phyloP scores from a whole-genome alignment of 2,329 filamentous ascomycete species.

The Colletotrichum trifolii region DNA sequence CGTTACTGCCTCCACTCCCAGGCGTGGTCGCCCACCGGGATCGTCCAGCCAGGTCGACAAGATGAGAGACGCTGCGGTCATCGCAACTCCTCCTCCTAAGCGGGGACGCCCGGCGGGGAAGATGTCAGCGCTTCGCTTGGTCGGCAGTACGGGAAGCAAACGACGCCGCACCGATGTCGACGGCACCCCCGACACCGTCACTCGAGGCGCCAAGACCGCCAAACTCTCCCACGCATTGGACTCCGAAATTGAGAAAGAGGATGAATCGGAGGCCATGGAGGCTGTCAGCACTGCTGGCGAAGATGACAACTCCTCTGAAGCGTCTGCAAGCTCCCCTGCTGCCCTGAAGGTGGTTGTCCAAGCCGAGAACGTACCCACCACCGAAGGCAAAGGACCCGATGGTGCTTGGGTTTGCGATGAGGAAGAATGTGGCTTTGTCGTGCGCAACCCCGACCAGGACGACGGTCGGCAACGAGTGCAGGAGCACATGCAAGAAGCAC shows the following conservation, averaged over 20 bases:
- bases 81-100: constrained; percentile 24
- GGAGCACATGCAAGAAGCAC: constrained; percentile 67
- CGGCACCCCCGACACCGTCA: constrained; percentile 51
- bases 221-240: constrained; percentile 49
- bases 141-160: constrained; percentile 48
- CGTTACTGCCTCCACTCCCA: too few relatives aligned
- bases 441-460: constrained; percentile 69
- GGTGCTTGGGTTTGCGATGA: constrained; percentile 75
- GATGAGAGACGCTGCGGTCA: too few relatives aligned
- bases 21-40: too few relatives aligned
- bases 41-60: too few relatives aligned
- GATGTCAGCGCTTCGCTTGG: constrained; percentile 56
- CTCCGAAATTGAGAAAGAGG: constrained; percentile 41
- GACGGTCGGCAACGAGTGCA: constrained; percentile 67
- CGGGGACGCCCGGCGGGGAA: constrained; percentile 54
- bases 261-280: constrained; percentile 44
- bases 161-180: constrained; percentile 56
- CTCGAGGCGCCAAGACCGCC: constrained; percentile 46
- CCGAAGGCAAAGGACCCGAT: constrained; percentile 63
- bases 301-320: constrained; percentile 38
- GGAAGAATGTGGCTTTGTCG: constrained; percentile 71
- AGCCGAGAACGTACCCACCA: constrained; percentile 61
- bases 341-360: constrained; percentile 58
- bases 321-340: constrained; percentile 30
- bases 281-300: constrained; percentile 42